phyloP scores from a whole-genome alignment of 495 filamentous ascomycete species.

The Choiromyces venosus region DNA sequence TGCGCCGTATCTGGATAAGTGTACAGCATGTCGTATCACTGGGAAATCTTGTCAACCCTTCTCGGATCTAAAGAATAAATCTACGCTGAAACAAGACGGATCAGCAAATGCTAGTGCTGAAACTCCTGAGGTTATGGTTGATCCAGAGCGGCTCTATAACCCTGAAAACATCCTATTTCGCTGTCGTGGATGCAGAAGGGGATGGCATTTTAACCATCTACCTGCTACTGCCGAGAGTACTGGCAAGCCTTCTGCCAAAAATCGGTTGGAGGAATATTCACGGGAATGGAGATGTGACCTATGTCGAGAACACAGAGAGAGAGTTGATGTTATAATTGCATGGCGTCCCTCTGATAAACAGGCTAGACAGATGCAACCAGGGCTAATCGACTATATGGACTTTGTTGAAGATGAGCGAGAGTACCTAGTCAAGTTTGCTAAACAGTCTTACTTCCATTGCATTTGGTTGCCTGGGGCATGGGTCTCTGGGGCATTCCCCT shows the following conservation, averaged over 20 bases:
- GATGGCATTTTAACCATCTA: constrained; percentile 76
- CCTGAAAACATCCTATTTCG: constrained; percentile 71
- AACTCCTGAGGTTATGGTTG: constrained; percentile 49
- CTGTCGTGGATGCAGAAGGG: constrained; percentile 69
- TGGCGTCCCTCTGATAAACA: constrained; percentile 64
- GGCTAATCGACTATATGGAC: constrained; percentile 47
- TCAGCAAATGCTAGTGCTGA: constrained; percentile 1
- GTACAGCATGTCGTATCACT: constrained; percentile 58
- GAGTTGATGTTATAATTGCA: constrained; percentile 68
- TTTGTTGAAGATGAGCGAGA: constrained; percentile 68
- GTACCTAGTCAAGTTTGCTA: constrained; percentile 85
- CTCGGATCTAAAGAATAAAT: constrained; percentile 49
- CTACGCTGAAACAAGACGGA: background rate
- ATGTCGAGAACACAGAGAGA: constrained; percentile 56
- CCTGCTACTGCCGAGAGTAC: constrained; percentile 48
- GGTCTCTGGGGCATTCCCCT: constrained; percentile 68
- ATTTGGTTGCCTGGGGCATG: constrained; percentile 84
- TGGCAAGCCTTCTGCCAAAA: constrained; percentile 44
- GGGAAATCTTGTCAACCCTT: constrained; percentile 66
- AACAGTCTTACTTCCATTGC: constrained; percentile 69
- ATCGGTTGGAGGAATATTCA: constrained; percentile 58
- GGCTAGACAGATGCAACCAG: background rate
- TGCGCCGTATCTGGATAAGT: constrained; percentile 64
- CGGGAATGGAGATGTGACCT: constrained; percentile 67
- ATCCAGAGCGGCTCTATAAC: constrained; percentile 64